Conservation (phyloP, 1,139 yeast genomes). For the Candida anutae region DNA sequence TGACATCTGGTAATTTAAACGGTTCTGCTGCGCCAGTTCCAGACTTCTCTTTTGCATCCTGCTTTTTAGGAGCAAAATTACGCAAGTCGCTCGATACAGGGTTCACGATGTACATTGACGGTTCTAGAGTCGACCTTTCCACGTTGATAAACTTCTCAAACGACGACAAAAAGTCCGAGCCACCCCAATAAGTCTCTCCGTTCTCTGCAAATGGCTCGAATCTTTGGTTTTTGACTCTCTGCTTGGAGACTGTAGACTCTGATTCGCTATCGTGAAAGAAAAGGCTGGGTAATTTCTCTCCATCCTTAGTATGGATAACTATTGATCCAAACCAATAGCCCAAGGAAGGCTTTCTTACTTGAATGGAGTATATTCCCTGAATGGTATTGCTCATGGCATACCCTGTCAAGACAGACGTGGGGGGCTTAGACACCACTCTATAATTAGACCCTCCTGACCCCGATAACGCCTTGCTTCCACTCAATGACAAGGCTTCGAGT, state of each 20-base stretch:
- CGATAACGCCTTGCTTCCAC: not conserved
- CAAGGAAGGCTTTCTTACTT: conserved; percentile 70
- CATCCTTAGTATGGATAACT: conserved; percentile 60
- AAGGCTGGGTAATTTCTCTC: conserved; percentile 67
- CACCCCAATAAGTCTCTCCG: conserved; percentile 83
- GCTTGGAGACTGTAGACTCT: conserved; percentile 61
- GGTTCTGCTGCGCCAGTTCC: conserved; percentile 8
- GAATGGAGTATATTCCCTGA: conserved; percentile 64
- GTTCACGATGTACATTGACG: conserved; percentile 65
- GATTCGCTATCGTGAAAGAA: conserved; percentile 91
- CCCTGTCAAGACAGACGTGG: conserved; percentile 44
- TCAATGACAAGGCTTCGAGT: conserved; percentile 11
- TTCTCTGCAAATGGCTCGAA: conserved; percentile 71
- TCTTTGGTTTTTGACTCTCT: conserved; percentile 47
- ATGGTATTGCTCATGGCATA: conserved; percentile 61
- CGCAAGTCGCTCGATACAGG: conserved; percentile 74
- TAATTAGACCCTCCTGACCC: conserved; percentile 7
- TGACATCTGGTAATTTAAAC: conserved; percentile 33
- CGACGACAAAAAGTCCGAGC: conserved; percentile 59
- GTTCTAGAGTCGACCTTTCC: conserved; percentile 64
- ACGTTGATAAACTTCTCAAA: conserved; percentile 50
- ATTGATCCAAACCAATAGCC: conserved; percentile 94
- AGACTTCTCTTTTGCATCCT: conserved; percentile 9
- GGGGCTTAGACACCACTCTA: conserved; percentile 42
- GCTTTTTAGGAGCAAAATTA: conserved; percentile 61